Base-by-base conservation (phyloP, 805 yeast genomes). In the Candida multigemmis region DNA sequence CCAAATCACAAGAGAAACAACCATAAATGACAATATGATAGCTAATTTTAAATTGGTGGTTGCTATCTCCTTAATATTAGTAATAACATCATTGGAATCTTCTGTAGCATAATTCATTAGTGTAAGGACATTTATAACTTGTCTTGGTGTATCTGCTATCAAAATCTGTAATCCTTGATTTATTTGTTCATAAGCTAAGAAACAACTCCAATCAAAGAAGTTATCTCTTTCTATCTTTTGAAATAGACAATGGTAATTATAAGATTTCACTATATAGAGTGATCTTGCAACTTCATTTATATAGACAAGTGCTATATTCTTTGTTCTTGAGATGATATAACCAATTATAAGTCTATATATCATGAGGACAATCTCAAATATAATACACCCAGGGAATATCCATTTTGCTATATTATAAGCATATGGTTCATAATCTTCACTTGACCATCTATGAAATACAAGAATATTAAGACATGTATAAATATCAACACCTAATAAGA, bases 121-220 rank as follows among this genome's bases (percentile, higher is more conserved):
- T 0, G 96, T 83, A 38, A 81, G 57, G 15, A 86, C 80, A 45
- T 85, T 85, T 35, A 85, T 70, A 2, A 82, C 77, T 52, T 85
- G 95, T 52, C 96, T 72, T 14, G 96, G 96, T 11, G 86, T 67
- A 39, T 85, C 94, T 0, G 94, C 86, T 23, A 82, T 56, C 7
- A 84, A 41, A 38, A 84, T 65, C 24, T 60, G 62, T 23, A 71
- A 56, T 9, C 80, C 78, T 28, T 71, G 70, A 40, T 79, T 77
- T 28, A 79, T 56, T 25, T 81, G 75, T 36, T 70, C 71, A 50
- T 72, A 82, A 3, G 76, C 65, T 37, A 68, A 69, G 35, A 84
- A 71, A 7, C 84, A 71, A 26, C 76, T 49, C 66, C 78, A 75
- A 38, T 83, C 91, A 38, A 71, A 71, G 21, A 68, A 66, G 12